Percentiles rank a stretch among this genome's conserved stretches.
Conservation (phyloP, 116 monocot species). For the Cymodocea nodosa region DNA sequence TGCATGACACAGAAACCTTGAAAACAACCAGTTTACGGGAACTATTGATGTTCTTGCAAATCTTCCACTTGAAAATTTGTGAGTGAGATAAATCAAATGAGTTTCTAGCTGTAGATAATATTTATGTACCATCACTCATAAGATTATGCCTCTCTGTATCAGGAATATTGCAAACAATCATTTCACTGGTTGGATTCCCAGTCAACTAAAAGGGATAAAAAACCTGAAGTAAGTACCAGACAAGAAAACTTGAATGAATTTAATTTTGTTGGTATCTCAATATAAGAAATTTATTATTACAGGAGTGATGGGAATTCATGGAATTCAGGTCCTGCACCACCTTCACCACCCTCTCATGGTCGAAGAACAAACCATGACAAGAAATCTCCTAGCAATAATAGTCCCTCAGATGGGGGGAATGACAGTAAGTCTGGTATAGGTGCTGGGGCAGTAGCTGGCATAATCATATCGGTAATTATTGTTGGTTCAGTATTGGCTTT, state of each 20-base stretch:
- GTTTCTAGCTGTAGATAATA: too few relatives aligned
- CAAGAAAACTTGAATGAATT: neutral
- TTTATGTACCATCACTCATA: neutral
- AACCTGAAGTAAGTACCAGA: conserved; percentile 50
- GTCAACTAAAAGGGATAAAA: conserved; percentile 57
- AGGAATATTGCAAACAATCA: conserved; percentile 87
- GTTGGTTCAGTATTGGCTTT: conserved; percentile 49
- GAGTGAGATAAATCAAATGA: conserved; percentile 14
- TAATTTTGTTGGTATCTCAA: neutral
- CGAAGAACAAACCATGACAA: conserved; percentile 32
- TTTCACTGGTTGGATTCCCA: conserved; percentile 85
- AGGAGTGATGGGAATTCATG: conserved; percentile 91
- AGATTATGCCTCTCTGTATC: conserved; percentile 5
- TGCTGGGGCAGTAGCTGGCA: conserved; percentile 50
- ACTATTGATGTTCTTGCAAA: conserved; percentile 55
- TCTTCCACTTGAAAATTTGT: conserved; percentile 77
- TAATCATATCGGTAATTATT: conserved; percentile 54
- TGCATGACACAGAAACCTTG: conserved; percentile 34
- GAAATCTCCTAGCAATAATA: conserved; percentile 17
- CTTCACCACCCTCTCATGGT: conserved; percentile 49
- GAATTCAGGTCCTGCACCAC: conserved; percentile 68
- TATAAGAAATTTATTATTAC: neutral
- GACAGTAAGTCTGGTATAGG: neutral
- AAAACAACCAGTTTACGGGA: conserved; percentile 87
- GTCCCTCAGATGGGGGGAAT: conserved; percentile 14